Evolutionary conservation across 2,329 filamentous ascomycete genomes (phyloP).

Genomic region (Fusarium scirpi): DNA sequence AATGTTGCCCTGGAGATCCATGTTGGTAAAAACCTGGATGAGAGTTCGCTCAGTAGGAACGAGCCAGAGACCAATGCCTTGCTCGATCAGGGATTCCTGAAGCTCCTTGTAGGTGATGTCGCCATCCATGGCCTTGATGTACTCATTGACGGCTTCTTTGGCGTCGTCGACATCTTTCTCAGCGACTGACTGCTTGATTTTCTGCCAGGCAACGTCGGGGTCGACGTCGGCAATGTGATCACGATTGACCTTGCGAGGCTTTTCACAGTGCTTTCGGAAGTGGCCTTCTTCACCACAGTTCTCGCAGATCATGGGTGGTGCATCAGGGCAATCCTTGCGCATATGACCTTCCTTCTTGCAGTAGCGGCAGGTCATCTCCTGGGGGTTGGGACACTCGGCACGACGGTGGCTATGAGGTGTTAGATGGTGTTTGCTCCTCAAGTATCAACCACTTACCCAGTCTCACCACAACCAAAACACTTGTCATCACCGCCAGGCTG

Average conservation of each 20-base stretch:
- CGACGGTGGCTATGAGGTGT: constrained; percentile 46
- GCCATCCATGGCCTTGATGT: constrained; percentile 69
- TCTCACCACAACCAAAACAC: constrained; percentile 55
- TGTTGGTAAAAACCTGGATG: constrained; percentile 72
- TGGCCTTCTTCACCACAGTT: constrained; percentile 74
- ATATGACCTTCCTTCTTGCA: constrained; percentile 66
- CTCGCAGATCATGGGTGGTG: constrained; percentile 66
- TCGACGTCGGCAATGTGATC: constrained; percentile 60
- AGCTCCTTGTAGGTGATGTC: constrained; percentile 69
- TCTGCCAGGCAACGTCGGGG: constrained; percentile 69
- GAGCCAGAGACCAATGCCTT: constrained; percentile 67
- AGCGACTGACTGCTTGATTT: constrained; percentile 63
- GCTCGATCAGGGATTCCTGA: constrained; percentile 69
- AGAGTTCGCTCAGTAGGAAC: constrained; percentile 71
- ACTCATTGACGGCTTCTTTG: constrained; percentile 70
- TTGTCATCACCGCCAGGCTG: constrained; percentile 30
- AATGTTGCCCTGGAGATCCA: constrained; percentile 77
- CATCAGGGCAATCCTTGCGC: constrained; percentile 72
- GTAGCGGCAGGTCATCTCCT: constrained; percentile 54
- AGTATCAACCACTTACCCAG: constrained; percentile 47
- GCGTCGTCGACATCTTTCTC: constrained; percentile 72
- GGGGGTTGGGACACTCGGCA: constrained; percentile 53
- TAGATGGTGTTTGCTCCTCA: neutral
- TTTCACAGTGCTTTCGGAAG: constrained; percentile 65
- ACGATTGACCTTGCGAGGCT: constrained; percentile 69